phyloP scores from a whole-genome alignment of 768 basidiomycete species.

The Phylloporus scabripes region DNA sequence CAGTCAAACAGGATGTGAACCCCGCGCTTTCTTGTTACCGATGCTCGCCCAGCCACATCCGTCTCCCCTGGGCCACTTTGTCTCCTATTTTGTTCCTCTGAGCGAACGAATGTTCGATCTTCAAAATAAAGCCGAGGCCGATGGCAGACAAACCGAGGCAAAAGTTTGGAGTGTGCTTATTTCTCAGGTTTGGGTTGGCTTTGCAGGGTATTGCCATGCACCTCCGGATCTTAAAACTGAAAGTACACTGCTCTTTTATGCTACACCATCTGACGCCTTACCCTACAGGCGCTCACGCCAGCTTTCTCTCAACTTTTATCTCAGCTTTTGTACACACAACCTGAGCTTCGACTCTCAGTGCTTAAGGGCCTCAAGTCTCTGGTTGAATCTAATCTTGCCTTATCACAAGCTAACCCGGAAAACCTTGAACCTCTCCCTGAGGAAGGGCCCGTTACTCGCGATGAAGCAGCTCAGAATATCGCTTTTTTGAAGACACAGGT shows the following conservation, averaged over 20 bases:
- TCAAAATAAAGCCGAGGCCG: slow-evolving; percentile 72
- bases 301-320: slow-evolving; percentile 87
- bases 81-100: slow-evolving; percentile 86
- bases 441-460: slow-evolving; percentile 40
- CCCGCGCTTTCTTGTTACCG: slow-evolving; percentile 88
- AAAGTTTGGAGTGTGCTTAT: slow-evolving; percentile 96
- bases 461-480: slow-evolving; percentile 62
- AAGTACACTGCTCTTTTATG: slow-evolving; percentile 11
- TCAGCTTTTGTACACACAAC: slow-evolving; percentile 87
- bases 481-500: slow-evolving; percentile 68
- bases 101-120: slow-evolving; percentile 91
- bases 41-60: slow-evolving; percentile 76
- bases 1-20: slow-evolving; percentile 70
- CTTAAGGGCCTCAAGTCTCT: slow-evolving; percentile 76
- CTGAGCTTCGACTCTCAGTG: slow-evolving; percentile 74
- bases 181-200: slow-evolving; percentile 88
- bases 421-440: slow-evolving; percentile 23
- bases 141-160: slow-evolving; percentile 72
- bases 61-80: slow-evolving; percentile 79
- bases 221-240: slow-evolving; percentile 72
- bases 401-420: slow-evolving; percentile 35
- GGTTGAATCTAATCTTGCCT: slow-evolving; percentile 70
- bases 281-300: slow-evolving; percentile 58
- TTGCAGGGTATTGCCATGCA: slow-evolving; percentile 86
- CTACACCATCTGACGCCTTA: slow-evolving; percentile 2